Conservation (phyloP, 2,329 filamentous ascomycete genomes). For the Pseudophaeomoniella oleicola region DNA sequence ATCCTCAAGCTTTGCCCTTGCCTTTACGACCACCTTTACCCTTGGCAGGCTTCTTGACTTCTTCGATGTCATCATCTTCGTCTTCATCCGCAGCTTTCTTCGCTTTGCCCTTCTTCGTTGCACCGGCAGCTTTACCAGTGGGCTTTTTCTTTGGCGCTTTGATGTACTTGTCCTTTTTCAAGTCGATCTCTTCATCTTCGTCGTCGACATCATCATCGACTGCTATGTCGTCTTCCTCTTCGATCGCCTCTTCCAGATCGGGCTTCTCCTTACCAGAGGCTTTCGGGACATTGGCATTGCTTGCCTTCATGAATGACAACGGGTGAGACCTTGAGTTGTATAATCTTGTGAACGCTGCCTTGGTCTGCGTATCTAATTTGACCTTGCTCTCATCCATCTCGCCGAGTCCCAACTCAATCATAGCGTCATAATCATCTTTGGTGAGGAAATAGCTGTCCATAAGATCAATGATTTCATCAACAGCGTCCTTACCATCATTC, state of each 20-base stretch:
- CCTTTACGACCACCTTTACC: constrained; percentile 27
- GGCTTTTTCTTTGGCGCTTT: constrained; percentile 69
- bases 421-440: constrained; percentile 83
- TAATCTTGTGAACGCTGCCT: constrained; percentile 75
- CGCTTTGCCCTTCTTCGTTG: constrained; percentile 24
- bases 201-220: constrained; percentile 35
- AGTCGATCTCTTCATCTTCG: constrained; percentile 58
- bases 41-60: constrained; percentile 41
- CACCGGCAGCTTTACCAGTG: constrained; percentile 21
- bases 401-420: constrained; percentile 81
- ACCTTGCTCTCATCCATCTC: constrained; percentile 62
- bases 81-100: constrained; percentile 18
- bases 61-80: constrained; percentile 32
- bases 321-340: constrained; percentile 83
- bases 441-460: constrained; percentile 98
- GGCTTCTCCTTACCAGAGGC: constrained; percentile 61
- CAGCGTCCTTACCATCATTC: constrained; percentile 64
- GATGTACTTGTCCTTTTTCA: constrained; percentile 93
- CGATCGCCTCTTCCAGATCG: constrained; percentile 89
- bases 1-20: constrained; percentile 31
- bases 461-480: constrained; percentile 72
- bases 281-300: constrained; percentile 58
- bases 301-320: constrained; percentile 91
- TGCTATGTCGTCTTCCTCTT: constrained; percentile 53
- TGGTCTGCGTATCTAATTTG: constrained; percentile 71